Conservation (phyloP, 73 alveolate genomes). For the Blepharisma stoltei region DNA sequence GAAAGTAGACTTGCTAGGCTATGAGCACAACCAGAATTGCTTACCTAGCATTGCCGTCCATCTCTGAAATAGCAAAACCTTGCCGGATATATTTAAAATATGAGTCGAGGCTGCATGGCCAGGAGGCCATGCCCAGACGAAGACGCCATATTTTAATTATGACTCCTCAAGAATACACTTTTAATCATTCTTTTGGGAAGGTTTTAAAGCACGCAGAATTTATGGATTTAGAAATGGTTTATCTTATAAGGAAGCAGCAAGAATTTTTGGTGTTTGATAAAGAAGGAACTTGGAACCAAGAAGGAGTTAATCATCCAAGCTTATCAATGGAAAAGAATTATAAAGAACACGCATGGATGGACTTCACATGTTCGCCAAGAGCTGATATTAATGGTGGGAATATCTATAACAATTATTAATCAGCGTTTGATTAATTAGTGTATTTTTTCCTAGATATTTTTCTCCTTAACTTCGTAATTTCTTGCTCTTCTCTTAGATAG, state of each 20-base stretch:
- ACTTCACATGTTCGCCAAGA: conserved; percentile 9
- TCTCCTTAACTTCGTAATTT: conserved; percentile 6
- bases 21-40: too few species aligned
- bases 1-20: too few species aligned
- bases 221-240: conserved; percentile 60
- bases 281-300: conserved; percentile 59
- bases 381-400: not conserved
- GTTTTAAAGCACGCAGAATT: not conserved
- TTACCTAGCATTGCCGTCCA: too few species aligned
- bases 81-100: too few species aligned
- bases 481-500: conserved; percentile 12
- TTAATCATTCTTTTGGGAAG: not conserved
- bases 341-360: conserved; percentile 54
- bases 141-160: too few species aligned
- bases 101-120: too few species aligned
- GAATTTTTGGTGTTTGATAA: conserved; percentile 57
- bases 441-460: too few species aligned
- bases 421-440: too few species aligned
- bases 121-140: too few species aligned
- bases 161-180: not conserved
- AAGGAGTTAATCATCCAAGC: conserved; percentile 54
- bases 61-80: too few species aligned
- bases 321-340: conserved; percentile 47
- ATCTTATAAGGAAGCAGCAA: conserved; percentile 39
- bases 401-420: not conserved